Base-by-base conservation (phyloP, 768 basidiomycete species). In the Clathrus columnatus region DNA sequence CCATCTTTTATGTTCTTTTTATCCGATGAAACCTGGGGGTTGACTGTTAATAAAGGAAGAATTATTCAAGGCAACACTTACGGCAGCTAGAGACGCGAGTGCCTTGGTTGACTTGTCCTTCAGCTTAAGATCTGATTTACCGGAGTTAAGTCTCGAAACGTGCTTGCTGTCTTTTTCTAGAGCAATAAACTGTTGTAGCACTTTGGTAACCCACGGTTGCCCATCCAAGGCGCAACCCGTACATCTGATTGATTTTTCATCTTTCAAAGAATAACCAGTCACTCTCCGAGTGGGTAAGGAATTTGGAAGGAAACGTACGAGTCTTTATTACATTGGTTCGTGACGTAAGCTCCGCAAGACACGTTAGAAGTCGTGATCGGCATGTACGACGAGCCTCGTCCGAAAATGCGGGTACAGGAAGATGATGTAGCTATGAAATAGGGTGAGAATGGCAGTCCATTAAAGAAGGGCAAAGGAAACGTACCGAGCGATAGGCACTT, bases 161-260 rank as follows among this genome's bases (percentile, higher is more conserved):
- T 91, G 87, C 64, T 90, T 91, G 27, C 66, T 64, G 65, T 91
- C 86, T 42, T 73, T 71, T 66, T 87, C 83, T 26, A 94, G 61
- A 18, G 46, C 53, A 10, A 55, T 49, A 24, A 70, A 52, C 14
- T 58, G 29, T 24, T 27, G 36, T 57, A 92, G 72, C 8, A 81
- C 78, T 63, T 81, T 81, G 2, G 81, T 75, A 7, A 87, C 73
- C 92, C 92, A 96, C 58, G 89, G 81, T 61, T 84, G 77, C 26
- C 90, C 89, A 56, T 88, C 79, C 6, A 81, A 77, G 32, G 85
- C 79, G 20, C 80, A 78, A 1, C 79, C 85, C 17, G 78, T 67
- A n/a, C 75, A 64, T 65, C 83, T 86, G 20, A 67, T 67, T 1
- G 74, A 68, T 59, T 78, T 81, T 42, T 80, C 78, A 30, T 73